These are phyloP conservation scores for Corinectria fuckeliana DNA, from an alignment of 2,329 filamentous ascomycete genomes.

Conservation along the genomic window DNA sequence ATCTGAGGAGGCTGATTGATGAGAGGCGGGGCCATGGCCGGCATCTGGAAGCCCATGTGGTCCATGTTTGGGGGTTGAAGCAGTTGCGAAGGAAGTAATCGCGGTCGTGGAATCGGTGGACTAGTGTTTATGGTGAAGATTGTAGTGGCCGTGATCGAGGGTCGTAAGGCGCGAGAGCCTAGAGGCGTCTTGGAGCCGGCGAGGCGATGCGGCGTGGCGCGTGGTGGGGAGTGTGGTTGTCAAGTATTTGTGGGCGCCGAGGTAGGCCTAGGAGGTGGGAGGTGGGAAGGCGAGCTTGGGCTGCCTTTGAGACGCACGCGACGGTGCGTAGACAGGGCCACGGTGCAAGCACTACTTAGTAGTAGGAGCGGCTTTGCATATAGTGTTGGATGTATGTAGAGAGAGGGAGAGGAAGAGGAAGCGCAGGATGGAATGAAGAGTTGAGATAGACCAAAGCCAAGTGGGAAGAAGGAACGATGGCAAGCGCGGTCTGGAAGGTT, in stretches of 20 bases:
- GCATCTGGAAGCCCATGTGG: slow-evolving; percentile 65
- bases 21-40: slow-evolving; percentile 63
- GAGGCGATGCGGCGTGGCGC: not conserved
- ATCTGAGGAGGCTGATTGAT: slow-evolving; percentile 74
- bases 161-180: not conserved
- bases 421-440: not conserved
- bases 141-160: not conserved
- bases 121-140: not conserved
- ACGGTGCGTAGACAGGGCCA: not conserved
- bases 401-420: not conserved
- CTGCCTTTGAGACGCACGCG: not conserved
- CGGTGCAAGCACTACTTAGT: too few species aligned
- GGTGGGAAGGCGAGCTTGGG: too few species aligned
- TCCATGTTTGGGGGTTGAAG: slow-evolving; percentile 42
- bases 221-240: not conserved
- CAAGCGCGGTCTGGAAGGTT: not conserved
- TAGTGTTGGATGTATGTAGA: not conserved
- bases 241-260: too few species aligned
- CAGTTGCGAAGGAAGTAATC: not conserved
- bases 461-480: not conserved
- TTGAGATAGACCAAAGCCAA: not conserved
- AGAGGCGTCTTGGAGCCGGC: not conserved
- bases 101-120: slow-evolving; percentile 2
- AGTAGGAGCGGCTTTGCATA: not conserved
- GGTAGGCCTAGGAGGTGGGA: too few species aligned